These are phyloP conservation scores for Thielaviopsis ethacetica DNA, from an alignment of 2,329 filamentous ascomycete species.

Conservation along the genomic window DNA sequence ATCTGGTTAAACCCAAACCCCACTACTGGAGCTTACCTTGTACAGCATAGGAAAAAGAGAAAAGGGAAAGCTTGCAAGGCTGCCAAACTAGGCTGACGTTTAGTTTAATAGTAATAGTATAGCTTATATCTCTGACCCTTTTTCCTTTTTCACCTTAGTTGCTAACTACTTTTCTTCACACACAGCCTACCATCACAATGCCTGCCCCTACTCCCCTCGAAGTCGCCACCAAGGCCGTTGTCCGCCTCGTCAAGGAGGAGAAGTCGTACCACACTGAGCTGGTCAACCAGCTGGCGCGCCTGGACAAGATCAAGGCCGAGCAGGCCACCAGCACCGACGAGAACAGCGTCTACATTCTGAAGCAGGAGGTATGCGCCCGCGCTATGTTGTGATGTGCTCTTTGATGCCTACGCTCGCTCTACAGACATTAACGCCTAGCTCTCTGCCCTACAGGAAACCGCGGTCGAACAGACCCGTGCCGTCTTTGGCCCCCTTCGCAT, in stretches of 20 bases:
- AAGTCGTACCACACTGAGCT: slow-evolving; percentile 79
- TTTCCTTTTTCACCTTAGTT: not conserved
- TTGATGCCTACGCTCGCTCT: no score
- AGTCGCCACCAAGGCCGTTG: slow-evolving; percentile 65
- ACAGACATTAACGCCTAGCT: slow-evolving; percentile 5
- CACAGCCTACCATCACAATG: slow-evolving; percentile 33
- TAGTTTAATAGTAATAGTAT: no score
- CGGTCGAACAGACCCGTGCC: slow-evolving; percentile 72
- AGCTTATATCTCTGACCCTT: not conserved
- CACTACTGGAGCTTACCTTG: not conserved
- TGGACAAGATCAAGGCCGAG: slow-evolving; percentile 39
- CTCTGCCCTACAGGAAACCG: slow-evolving; percentile 43
- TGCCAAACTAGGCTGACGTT: not conserved
- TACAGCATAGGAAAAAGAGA: not conserved
- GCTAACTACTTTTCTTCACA: not conserved
- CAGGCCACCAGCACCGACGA: slow-evolving; percentile 38
- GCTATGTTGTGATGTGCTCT: no score
- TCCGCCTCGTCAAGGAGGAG: slow-evolving; percentile 82
- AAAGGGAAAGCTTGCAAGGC: not conserved
- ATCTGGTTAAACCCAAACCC: not conserved
- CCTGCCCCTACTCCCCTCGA: slow-evolving; percentile 57
- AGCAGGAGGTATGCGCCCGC: slow-evolving; percentile 54
- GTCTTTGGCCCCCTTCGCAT: slow-evolving; percentile 57
- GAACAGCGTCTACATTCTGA: slow-evolving; percentile 64
- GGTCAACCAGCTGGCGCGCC: slow-evolving; percentile 52